Base-by-base conservation (phyloP, 805 yeast genomes). In the Spathaspora hagerdaliae region DNA sequence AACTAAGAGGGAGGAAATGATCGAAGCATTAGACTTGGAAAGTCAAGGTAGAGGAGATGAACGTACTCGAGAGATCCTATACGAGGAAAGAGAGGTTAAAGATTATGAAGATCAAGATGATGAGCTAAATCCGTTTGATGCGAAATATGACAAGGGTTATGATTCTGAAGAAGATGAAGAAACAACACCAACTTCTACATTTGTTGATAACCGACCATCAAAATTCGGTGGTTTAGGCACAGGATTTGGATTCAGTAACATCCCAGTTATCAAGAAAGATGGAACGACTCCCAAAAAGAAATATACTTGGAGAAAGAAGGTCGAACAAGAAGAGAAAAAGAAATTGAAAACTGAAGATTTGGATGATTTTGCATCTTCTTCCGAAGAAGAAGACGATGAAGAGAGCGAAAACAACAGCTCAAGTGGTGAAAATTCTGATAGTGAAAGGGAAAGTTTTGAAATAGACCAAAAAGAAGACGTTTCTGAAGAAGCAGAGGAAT, bases 21-120 rank as follows among this genome's bases (percentile, higher is more conserved):
- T 75, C n/a, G 92, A 87, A 56, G 96, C 96, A 0, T 60, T 87
- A 45, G 77, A 77, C 43, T 65, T 83, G 36, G 96, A 89, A 57
- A 73, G 74, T 47, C 82, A 81, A 57, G 96, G 96, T 1, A 71
- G 85, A 47, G 84, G 78, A 1, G 79, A 77, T 59, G 89, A 82
- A 1, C 63, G 67, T 32, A 83, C 88, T 0, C 73, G 67, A 40
- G 83, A 77, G 19, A 72, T 87, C 15, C 63, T 87, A 27, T 87
- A 85, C 57, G 95, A 87, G 60, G 82, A 83, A 55, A 73, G 84
- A 50, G 78, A 74, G 34, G 77, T 80, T 2, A 78, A 75, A 54
- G 83, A 78, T 27, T 85, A 90, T 5, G 51, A 50, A 1, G 69
- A 59, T 27, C 63, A 57, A 7, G 49, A 45, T 10, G 47, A 46